Percentiles rank a stretch among this genome's conserved stretches.
Conservation (phyloP, 257 asterid genomes). For the Striga asiatica region DNA sequence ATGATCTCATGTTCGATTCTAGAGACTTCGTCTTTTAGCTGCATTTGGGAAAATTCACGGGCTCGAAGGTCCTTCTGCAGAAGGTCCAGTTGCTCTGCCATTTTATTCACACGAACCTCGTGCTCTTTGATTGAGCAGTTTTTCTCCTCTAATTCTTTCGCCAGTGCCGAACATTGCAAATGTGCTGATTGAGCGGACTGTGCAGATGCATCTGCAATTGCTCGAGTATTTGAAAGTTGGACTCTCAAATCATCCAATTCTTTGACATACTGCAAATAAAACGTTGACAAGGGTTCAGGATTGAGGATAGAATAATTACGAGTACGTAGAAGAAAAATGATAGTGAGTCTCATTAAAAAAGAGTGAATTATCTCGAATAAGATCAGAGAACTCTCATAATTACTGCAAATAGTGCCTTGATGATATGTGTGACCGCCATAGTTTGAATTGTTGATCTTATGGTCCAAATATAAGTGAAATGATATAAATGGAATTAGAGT, state of each 20-base stretch:
- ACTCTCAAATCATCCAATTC: slow-evolving; percentile 66
- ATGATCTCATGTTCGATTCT: slow-evolving; percentile 78
- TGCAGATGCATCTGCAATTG: slow-evolving; percentile 76
- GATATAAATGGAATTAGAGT: no score
- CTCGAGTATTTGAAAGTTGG: slow-evolving; percentile 54
- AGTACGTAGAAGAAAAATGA: no score
- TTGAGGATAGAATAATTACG: not conserved
- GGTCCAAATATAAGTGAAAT: no score
- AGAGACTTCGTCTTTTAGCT: slow-evolving; percentile 67
- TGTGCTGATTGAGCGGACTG: slow-evolving; percentile 72
- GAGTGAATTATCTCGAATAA: no score
- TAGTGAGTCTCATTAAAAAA: no score
- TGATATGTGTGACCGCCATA: no score
- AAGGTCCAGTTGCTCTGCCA: slow-evolving; percentile 69
- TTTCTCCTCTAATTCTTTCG: slow-evolving; percentile 66
- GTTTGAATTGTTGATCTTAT: no score
- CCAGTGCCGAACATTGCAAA: slow-evolving; percentile 53
- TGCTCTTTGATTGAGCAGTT: slow-evolving; percentile 56
- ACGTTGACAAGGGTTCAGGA: not conserved
- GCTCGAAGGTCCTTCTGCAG: slow-evolving; percentile 70
- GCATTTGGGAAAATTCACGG: slow-evolving; percentile 72
- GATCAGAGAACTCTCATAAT: no score
- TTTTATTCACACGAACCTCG: slow-evolving; percentile 45
- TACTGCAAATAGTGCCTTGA: no score
- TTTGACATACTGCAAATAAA: slow-evolving; percentile 47